Conservation (phyloP, 2,329 filamentous ascomycete species). For the Botryotinia calthae region DNA sequence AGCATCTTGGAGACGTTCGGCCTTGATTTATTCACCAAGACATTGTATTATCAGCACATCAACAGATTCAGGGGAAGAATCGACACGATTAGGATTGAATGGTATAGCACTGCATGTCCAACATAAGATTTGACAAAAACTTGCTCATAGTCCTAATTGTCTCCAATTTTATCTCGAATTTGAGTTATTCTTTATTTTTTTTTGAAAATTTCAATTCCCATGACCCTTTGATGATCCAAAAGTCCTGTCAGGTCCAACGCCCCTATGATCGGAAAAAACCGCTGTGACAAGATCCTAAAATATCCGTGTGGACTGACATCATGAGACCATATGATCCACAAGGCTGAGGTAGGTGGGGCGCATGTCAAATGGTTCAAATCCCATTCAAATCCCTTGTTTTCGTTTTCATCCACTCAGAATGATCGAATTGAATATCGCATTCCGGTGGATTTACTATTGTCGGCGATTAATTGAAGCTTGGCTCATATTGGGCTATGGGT, state of each 20-base stretch:
- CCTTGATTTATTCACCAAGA: not conserved
- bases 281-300: not conserved
- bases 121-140: not conserved
- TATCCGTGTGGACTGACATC: not conserved
- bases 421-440: not conserved
- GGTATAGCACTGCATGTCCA: not conserved
- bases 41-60: not conserved
- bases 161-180: not conserved
- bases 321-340: slow-evolving; percentile 12
- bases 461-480: not conserved
- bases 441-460: not conserved
- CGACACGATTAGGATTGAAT: not conserved
- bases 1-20: not conserved
- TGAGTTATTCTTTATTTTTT: not conserved
- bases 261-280: not conserved
- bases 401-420: not conserved
- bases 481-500: not conserved
- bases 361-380: not conserved
- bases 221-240: not conserved
- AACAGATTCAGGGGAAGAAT: not conserved
- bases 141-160: not conserved
- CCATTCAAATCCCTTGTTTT: not conserved
- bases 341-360: not conserved
- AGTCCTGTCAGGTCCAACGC: not conserved
- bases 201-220: not conserved